A percentile compares a stretch with the other conserved stretches of the same genome.
phyloP scores from a whole-genome alignment of 768 basidiomycete genomes.

The Phlebiopsis gigantea region DNA sequence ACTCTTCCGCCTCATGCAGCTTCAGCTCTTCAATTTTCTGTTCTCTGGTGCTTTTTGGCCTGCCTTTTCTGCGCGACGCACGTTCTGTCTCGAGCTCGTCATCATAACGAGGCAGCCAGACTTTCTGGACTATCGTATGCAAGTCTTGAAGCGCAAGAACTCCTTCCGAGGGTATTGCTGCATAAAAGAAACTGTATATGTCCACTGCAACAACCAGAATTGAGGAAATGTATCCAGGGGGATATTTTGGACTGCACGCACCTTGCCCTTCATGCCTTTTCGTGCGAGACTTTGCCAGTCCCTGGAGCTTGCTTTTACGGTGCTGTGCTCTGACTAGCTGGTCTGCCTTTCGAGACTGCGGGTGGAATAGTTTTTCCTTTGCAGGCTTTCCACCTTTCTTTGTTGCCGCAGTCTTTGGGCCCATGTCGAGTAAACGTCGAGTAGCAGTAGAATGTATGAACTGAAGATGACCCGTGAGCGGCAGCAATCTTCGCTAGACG shows the following conservation, averaged over 20 bases:
- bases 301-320: constrained; percentile 63
- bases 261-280: constrained; percentile 55
- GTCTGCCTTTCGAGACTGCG: constrained; percentile 76
- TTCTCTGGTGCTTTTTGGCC: constrained; percentile 70
- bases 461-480: not conserved
- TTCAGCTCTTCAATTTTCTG: constrained; percentile 65
- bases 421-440: not conserved
- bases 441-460: not conserved
- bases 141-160: constrained; percentile 58
- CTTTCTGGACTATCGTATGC: constrained; percentile 55
- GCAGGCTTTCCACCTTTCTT: constrained; percentile 33
- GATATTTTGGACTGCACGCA: constrained; percentile 22
- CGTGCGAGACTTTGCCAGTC: constrained; percentile 46
- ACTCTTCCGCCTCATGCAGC: constrained; percentile 61
- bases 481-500: not conserved
- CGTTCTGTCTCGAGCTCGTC: constrained; percentile 57
- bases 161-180: constrained; percentile 57
- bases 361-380: constrained; percentile 80
- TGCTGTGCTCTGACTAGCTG: constrained; percentile 64
- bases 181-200: constrained; percentile 71
- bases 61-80: constrained; percentile 59
- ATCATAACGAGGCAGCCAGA: constrained; percentile 75
- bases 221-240: not conserved
- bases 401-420: constrained; percentile 7
- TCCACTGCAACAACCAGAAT: constrained; percentile 40